Evolutionary conservation across 1,139 yeast genomes (phyloP).

Genomic region (Taphrina pruni): DNA sequence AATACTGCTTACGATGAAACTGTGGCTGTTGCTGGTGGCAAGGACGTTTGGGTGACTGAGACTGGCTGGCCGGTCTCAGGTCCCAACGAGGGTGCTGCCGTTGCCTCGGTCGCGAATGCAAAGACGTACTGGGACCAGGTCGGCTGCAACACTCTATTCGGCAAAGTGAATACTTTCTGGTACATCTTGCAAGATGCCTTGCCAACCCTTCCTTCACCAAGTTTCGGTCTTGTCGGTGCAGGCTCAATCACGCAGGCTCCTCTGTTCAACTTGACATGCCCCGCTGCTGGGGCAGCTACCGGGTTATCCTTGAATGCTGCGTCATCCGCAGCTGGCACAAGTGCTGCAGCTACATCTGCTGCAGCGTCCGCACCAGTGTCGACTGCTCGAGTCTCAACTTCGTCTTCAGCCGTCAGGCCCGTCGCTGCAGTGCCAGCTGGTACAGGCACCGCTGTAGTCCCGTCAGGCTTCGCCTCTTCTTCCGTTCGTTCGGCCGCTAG

Average conservation of each 20-base stretch:
- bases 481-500: conserved; percentile 5
- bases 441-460: conserved; percentile 3
- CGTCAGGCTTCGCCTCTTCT: conserved; percentile 6
- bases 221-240: conserved; percentile 27
- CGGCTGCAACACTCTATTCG: conserved; percentile 27
- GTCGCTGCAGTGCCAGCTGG: conserved; percentile 8
- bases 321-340: not conserved
- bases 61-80: conserved; percentile 98
- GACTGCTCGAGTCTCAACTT: not conserved
- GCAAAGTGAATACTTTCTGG: conserved; percentile 34
- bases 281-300: conserved; percentile 9
- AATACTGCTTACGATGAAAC: conserved; percentile 86
- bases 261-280: conserved; percentile 25
- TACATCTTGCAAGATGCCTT: conserved; percentile 29
- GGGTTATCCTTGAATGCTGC: conserved; percentile 9
- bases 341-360: conserved; percentile 1
- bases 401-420: not conserved
- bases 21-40: conserved; percentile 59
- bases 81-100: conserved; percentile 58
- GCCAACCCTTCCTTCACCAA: conserved; percentile 26
- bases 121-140: conserved; percentile 31
- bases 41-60: conserved; percentile 88
- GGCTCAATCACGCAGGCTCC: conserved; percentile 27
- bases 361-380: not conserved
- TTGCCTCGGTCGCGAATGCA: conserved; percentile 26